Evolutionary conservation across 176 grass and related monocot species (phyloP), one percentile per base, ranked within the genome.

Genomic region (Ananas comosus): DNA sequence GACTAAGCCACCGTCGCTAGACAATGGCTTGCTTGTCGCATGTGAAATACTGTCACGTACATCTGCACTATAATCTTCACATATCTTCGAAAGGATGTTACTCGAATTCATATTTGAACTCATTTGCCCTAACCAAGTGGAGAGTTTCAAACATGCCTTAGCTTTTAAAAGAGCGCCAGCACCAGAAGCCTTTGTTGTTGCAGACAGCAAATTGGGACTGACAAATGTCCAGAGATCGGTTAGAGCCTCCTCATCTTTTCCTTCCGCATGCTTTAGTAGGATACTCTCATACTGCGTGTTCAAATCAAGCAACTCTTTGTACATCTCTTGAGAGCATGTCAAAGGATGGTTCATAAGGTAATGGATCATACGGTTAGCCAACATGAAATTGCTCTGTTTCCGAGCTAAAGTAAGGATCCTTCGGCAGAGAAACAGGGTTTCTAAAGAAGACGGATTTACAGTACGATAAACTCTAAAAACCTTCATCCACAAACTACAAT

Each of bases 81-180:
- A 59, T 70, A 92, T 69, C 65, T 81, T 96, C 48, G 74, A 70
- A 79, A 89, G 72, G 53, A 89, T 76, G 27, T 33, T 84, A 70
- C 70, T 76, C 48, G 78, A 75, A 76, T 66, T 66, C 70, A 51
- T 51, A 75, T 70, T 82, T 64, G 86, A 79, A 57, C 50, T 85
- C n/a, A 76, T 86, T 72, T 86, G 72, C 56, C 71, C 69, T 82
- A 96, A 75, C 93, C 88, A 96, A 77, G 73, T 78, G 66, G 83
- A 89, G 51, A 96, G 77, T 91, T 96, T 96, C 83, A 96, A 82
- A 76, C 93, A 96, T 70, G 86, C 93, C 77, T 89, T 96, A 57
- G 86, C 93, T 70, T 87, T 87, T 48, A 96, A 67, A 81, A 81
- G 52, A 70, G 79, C 58, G 67, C 52, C 73, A 69, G 59, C 24